Percentiles rank a stretch among this genome's conserved stretches.
Conservation (phyloP, 164 flowering plant species). For the Hamamelis virginiana region DNA sequence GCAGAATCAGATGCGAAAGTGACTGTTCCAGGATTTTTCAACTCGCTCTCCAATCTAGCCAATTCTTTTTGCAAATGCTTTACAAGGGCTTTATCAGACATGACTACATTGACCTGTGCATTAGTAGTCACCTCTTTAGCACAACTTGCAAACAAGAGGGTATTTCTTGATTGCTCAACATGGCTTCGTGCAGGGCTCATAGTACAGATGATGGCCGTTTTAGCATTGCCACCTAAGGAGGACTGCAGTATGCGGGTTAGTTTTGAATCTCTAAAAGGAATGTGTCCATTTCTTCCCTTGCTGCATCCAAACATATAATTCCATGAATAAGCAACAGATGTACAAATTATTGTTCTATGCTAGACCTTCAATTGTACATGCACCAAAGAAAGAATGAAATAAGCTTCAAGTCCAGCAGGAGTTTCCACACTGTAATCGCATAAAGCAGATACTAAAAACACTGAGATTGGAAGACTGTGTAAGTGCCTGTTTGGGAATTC, state of each 20-base stretch:
- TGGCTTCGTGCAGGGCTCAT: constrained; percentile 60
- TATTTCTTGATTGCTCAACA: constrained; percentile 67
- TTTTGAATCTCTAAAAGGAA: constrained; percentile 67
- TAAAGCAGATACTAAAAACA: neutral
- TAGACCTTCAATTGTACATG: constrained; percentile 2
- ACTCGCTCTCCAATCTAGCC: constrained; percentile 46
- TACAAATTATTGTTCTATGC: neutral
- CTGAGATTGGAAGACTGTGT: neutral
- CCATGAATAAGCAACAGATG: neutral
- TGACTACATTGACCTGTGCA: constrained; percentile 56
- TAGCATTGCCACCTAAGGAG: constrained; percentile 60
- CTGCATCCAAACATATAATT: constrained; percentile 30
- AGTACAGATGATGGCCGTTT: constrained; percentile 64
- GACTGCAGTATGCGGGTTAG: constrained; percentile 61
- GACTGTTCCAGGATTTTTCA: constrained; percentile 28
- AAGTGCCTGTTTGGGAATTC: no score
- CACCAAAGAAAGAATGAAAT: neutral
- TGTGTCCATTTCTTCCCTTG: constrained; percentile 56
- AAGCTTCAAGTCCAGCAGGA: neutral
- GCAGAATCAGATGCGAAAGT: constrained; percentile 21
- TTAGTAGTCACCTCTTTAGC: constrained; percentile 64
- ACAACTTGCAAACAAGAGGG: constrained; percentile 65
- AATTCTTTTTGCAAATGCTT: constrained; percentile 63
- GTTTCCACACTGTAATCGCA: neutral
- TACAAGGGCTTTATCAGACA: constrained; percentile 63